phyloP scores from a whole-genome alignment of 1,284 basidiomycete genomes.

The Tylopilus sp. region DNA sequence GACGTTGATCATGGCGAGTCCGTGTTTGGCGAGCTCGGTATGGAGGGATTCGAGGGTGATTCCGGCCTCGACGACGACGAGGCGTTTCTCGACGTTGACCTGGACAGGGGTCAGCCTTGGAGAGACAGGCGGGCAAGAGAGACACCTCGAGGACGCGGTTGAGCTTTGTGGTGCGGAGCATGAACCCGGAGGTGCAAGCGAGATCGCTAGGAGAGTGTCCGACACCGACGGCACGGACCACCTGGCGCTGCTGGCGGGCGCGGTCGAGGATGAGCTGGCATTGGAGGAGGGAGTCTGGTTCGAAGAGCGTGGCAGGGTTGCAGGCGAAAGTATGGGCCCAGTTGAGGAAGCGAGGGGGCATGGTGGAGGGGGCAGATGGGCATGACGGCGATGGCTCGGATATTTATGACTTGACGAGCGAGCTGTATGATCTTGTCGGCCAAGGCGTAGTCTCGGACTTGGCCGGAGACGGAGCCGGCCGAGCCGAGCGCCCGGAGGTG shows the following conservation, averaged over 20 bases:
- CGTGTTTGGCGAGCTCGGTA: slow-evolving; percentile 58
- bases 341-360: slow-evolving; percentile 50
- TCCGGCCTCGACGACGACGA: slow-evolving; percentile 73
- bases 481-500: neutral
- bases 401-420: neutral
- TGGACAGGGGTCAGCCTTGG: slow-evolving; percentile 29
- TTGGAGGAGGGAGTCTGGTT: slow-evolving; percentile 70
- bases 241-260: slow-evolving; percentile 68
- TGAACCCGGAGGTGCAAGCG: slow-evolving; percentile 80
- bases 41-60: slow-evolving; percentile 78
- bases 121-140: slow-evolving; percentile 5
- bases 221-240: slow-evolving; percentile 81
- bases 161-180: slow-evolving; percentile 74
- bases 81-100: slow-evolving; percentile 70
- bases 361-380: neutral
- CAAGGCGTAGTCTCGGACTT: slow-evolving; percentile 1
- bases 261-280: slow-evolving; percentile 82
- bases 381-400: neutral
- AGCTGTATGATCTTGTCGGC: no score
- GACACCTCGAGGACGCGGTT: slow-evolving; percentile 72
- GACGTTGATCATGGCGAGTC: slow-evolving; percentile 86
- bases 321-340: slow-evolving; percentile 71
- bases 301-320: slow-evolving; percentile 67
- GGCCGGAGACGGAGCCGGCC: slow-evolving; percentile 2
- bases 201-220: slow-evolving; percentile 94